Percentiles rank a stretch among this genome's conserved stretches.
These are phyloP conservation scores for Lavandula angustifolia DNA, from an alignment of 257 asterid genomes.

Conservation along the genomic window DNA sequence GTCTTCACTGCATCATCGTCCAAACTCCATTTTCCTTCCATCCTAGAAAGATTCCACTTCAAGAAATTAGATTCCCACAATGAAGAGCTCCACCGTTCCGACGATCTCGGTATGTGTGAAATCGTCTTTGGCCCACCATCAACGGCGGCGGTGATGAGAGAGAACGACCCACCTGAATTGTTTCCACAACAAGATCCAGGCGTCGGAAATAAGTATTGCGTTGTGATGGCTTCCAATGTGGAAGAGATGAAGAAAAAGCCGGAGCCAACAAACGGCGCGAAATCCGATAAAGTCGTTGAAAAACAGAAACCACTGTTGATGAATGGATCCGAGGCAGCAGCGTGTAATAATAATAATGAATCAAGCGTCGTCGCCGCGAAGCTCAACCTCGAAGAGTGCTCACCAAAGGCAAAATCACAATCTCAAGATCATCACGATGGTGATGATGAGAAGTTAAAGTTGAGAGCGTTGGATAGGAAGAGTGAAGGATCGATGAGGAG, in stretches of 20 bases:
- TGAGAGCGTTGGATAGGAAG: conserved; percentile 12
- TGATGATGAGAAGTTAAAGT: neutral
- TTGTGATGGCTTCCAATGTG: conserved; percentile 25
- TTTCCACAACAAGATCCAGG: conserved; percentile 6
- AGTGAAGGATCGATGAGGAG: conserved; percentile 70
- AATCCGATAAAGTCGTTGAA: conserved; percentile 29
- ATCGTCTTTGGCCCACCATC: conserved; percentile 42
- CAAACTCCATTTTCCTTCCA: neutral
- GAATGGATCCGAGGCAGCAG: conserved; percentile 49
- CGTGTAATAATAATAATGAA: neutral
- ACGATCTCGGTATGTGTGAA: conserved; percentile 52
- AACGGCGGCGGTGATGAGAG: conserved; percentile 22
- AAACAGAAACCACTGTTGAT: conserved; percentile 24
- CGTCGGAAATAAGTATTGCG: neutral
- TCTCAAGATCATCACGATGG: conserved; percentile 24
- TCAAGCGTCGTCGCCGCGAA: neutral
- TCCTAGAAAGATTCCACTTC: conserved; percentile 26
- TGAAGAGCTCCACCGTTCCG: conserved; percentile 29
- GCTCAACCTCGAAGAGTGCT: conserved; percentile 9
- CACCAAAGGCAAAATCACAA: conserved; percentile 29
- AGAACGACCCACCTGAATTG: conserved; percentile 26
- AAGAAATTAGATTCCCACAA: conserved; percentile 5
- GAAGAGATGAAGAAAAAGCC: conserved; percentile 35
- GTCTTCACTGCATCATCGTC: conserved; percentile 20
- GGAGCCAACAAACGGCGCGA: conserved; percentile 27